These are phyloP conservation scores for Hymenoscyphus occultus DNA, from an alignment of 2,329 filamentous ascomycete species.

Conservation along the genomic window DNA sequence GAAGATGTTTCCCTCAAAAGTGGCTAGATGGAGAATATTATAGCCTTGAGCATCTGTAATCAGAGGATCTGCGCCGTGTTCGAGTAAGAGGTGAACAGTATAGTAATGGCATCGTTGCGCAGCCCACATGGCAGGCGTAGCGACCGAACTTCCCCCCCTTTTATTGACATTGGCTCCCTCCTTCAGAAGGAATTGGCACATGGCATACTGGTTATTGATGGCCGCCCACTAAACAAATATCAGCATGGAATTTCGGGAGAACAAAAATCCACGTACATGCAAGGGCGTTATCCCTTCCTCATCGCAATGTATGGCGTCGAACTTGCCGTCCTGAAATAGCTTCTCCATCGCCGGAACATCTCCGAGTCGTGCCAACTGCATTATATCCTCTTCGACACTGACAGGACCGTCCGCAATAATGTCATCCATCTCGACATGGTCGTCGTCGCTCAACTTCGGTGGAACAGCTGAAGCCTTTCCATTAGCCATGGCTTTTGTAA, in stretches of 20 bases:
- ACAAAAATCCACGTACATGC: conserved; percentile 61
- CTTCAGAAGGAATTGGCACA: conserved; percentile 92
- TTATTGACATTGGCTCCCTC: conserved; percentile 79
- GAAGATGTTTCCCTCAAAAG: conserved; percentile 93
- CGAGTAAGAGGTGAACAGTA: conserved; percentile 85
- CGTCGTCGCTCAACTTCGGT: conserved; percentile 50
- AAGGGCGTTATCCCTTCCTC: conserved; percentile 93
- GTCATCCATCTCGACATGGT: conserved; percentile 37
- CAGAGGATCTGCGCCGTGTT: conserved; percentile 88
- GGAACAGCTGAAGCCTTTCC: conserved; percentile 52
- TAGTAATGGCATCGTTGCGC: conserved; percentile 97
- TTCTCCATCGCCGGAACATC: conserved; percentile 85
- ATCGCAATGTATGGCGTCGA: conserved; percentile 78
- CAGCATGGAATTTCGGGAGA: neutral
- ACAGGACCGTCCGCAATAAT: conserved; percentile 29
- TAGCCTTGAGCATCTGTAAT: conserved; percentile 94
- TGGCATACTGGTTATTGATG: conserved; percentile 97
- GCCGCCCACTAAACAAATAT: conserved; percentile 75
- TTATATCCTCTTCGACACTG: conserved; percentile 71
- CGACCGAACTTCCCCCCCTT: conserved; percentile 91
- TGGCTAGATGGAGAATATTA: conserved; percentile 95
- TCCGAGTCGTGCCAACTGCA: conserved; percentile 89
- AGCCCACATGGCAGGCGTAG: conserved; percentile 94
- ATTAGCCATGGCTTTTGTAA: conserved; percentile 50
- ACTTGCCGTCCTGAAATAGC: conserved; percentile 80